Conservation (phyloP, 2,329 filamentous ascomycete genomes). For the Pseudocercospora pini-densiflorae region DNA sequence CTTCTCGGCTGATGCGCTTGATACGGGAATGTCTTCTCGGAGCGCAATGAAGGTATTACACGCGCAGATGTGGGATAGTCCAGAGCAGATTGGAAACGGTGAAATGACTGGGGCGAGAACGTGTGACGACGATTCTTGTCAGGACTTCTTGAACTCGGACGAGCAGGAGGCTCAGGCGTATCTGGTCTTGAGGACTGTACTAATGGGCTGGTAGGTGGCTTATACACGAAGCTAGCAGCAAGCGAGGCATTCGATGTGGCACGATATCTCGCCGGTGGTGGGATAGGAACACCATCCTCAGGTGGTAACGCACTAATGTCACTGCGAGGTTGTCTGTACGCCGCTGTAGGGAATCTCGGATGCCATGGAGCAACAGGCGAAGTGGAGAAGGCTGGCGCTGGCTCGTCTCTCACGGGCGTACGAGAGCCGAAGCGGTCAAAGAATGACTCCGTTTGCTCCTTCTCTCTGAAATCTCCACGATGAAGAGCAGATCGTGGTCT, state of each 20-base stretch:
- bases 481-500: constrained; percentile 77
- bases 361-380: constrained; percentile 65
- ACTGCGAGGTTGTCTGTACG: constrained; percentile 35
- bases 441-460: constrained; percentile 35
- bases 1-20: constrained; percentile 80
- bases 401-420: constrained; percentile 21
- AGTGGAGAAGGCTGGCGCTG: constrained; percentile 44
- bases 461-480: constrained; percentile 64
- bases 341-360: constrained; percentile 48
- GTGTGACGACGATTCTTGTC: constrained; percentile 70
- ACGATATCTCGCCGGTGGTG: constrained; percentile 47
- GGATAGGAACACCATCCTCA: constrained; percentile 37
- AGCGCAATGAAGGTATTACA: constrained; percentile 53
- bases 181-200: constrained; percentile 61
- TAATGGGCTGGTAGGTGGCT: constrained; percentile 88
- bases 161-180: constrained; percentile 39
- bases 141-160: constrained; percentile 46
- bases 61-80: constrained; percentile 36
- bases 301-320: constrained; percentile 13
- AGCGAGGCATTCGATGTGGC: constrained; percentile 65
- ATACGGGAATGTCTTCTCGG: constrained; percentile 67
- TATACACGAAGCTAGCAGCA: constrained; percentile 79
- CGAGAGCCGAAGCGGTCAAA: constrained; percentile 27
- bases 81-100: constrained; percentile 52
- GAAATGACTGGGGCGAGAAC: constrained; percentile 65